phyloP scores from a whole-genome alignment of 1,284 basidiomycete genomes.

The Boletus smithii region DNA sequence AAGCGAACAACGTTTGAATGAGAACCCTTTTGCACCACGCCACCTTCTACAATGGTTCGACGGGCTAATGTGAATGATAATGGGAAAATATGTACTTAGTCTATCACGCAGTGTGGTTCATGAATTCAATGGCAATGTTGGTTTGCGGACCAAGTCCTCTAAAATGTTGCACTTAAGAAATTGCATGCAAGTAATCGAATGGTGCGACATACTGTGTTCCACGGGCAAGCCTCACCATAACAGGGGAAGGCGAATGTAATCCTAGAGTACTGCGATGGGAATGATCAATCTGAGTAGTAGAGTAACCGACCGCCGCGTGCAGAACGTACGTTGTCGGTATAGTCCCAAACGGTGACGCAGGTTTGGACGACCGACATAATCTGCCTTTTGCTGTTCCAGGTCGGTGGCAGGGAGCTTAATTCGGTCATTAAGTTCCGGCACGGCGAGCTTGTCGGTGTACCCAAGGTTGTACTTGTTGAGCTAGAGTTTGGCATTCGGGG shows the following conservation, averaged over 20 bases:
- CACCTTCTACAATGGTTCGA: too few species aligned
- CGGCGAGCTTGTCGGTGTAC: slow-evolving; percentile 22
- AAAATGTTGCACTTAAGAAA: not conserved
- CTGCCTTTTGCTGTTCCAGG: slow-evolving; percentile 44
- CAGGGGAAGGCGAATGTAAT: slow-evolving; percentile 6
- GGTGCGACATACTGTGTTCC: slow-evolving; percentile 13
- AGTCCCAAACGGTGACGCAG: slow-evolving; percentile 25
- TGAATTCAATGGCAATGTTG: slow-evolving; percentile 11
- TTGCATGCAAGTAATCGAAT: not conserved
- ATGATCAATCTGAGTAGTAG: not conserved
- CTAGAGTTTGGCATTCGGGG: slow-evolving; percentile 16
- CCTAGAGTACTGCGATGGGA: slow-evolving; percentile 18
- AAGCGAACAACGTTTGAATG: too few species aligned
- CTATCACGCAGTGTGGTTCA: not conserved
- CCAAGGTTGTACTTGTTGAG: slow-evolving; percentile 24
- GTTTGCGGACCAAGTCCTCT: slow-evolving; percentile 17
- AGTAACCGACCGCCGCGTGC: too few species aligned
- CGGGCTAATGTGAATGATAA: too few species aligned
- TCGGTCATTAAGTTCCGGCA: slow-evolving; percentile 55
- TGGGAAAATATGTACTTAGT: not conserved
- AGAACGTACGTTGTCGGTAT: slow-evolving; percentile 17
- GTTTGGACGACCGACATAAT: slow-evolving; percentile 13
- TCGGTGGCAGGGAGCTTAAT: slow-evolving; percentile 51
- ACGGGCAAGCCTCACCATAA: slow-evolving; percentile 17
- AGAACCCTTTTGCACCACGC: too few species aligned